Evolutionary conservation across 1,284 basidiomycete genomes (phyloP), one percentile per base, ranked within the genome.

Genomic region (Microbotryum saponariae): DNA sequence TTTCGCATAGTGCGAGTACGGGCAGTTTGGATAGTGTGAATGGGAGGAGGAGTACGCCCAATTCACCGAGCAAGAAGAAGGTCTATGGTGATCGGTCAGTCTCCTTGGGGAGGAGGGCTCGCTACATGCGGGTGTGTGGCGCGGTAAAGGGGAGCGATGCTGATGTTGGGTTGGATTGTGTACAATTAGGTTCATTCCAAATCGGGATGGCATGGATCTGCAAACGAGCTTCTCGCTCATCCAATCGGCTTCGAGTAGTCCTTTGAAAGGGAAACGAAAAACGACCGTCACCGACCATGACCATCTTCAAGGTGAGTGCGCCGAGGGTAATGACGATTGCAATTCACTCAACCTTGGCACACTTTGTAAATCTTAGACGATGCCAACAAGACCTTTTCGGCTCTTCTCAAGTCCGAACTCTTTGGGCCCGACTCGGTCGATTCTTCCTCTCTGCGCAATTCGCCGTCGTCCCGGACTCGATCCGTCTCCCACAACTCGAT

Each of bases 351-450:
- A 45, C 61, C 62, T 50, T 62, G 53, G 2, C 12, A 9, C 12
- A 42, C 42, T 23, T 16, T 20, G 9, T 31, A 7, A 31, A 31
- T 31, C 3, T n/a, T 71, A 79, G 79, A 80, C 58, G 78, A 81
- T 70, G 78, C 80, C 10, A 79, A 81, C 66, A 74, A 76, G 58
- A 79, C 80, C 0, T 82, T 81, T 70, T 77, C 78, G 21, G 75
- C 78, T 23, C 70, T 82, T 3, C 76, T 82, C 18, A 79, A 78
- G 51, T 76, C 76, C 48, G 81, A 82, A 65, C 75, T 82, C 10
- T 80, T 81, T 66, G 76, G 79, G 7, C 67, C 68, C 1, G 54
- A 67, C 21, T 64, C 71, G 18, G 49, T 62, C 51, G 67, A 67
- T 18, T 46, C 53, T 18, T 49, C 60, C 12, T 58, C 68, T 2